Evolutionary conservation across 768 basidiomycete species (phyloP).

Genomic region (Amanita rubescens): DNA sequence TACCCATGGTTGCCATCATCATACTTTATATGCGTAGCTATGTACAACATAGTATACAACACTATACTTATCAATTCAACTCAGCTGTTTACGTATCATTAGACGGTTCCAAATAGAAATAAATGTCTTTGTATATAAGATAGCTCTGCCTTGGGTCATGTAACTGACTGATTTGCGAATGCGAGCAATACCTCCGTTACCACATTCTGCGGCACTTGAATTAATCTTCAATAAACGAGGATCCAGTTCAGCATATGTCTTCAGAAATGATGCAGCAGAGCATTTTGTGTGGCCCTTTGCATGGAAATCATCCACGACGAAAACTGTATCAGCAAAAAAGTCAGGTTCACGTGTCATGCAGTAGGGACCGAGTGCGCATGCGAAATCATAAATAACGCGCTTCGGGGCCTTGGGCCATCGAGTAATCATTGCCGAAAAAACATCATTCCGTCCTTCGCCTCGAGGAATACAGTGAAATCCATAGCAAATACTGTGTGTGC

Average conservation of each 20-base stretch:
- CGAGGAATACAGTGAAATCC: not conserved
- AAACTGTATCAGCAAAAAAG: not conserved
- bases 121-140: not conserved
- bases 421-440: not conserved
- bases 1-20: not conserved
- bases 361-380: not conserved
- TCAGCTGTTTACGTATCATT: no score
- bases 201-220: not conserved
- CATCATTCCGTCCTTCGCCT: not conserved
- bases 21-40: no score
- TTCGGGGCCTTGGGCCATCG: not conserved
- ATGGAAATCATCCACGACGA: not conserved
- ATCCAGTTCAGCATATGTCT: not conserved
- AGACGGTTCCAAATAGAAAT: not conserved
- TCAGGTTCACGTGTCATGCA: not conserved
- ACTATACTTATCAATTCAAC: no score
- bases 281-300: not conserved
- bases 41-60: no score
- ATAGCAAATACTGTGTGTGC: not conserved
- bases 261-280: not conserved
- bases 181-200: not conserved
- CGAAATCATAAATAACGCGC: not conserved
- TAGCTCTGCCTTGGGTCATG: not conserved
- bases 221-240: not conserved
- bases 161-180: not conserved